Percentiles rank a stretch among this genome's conserved stretches.
Evolutionary conservation across 2,329 filamentous ascomycete genomes (phyloP).

Genomic region (Oidium heveae): DNA sequence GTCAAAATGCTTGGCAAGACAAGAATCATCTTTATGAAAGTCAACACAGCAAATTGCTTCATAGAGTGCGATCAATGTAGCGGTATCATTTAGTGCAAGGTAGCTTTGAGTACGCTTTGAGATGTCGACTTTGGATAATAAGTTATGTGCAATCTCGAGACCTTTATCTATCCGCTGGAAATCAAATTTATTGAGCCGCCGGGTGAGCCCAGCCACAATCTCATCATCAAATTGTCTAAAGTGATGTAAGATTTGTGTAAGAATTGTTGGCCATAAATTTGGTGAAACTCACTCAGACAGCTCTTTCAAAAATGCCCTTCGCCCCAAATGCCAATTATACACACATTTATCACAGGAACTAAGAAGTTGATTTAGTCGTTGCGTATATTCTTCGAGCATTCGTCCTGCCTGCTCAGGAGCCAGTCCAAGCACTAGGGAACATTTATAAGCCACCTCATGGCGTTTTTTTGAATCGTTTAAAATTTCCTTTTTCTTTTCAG

Average conservation of each 20-base stretch:
- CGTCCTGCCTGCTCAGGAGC: constrained; percentile 30
- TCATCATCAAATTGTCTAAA: constrained; percentile 19
- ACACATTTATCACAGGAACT: constrained; percentile 44
- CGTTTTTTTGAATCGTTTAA: constrained; percentile 30
- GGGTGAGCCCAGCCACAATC: constrained; percentile 24
- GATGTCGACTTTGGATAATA: constrained; percentile 18
- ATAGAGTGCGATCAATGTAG: constrained; percentile 57
- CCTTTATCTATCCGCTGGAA: constrained; percentile 34
- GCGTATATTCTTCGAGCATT: constrained; percentile 32
- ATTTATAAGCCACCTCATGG: constrained; percentile 37
- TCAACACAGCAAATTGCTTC: constrained; percentile 68
- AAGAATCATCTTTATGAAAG: constrained; percentile 30
- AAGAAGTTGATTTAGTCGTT: constrained; percentile 30
- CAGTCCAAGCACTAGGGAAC: constrained; percentile 43
- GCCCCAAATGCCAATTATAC: constrained; percentile 46
- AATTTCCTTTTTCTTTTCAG: constrained; percentile 24
- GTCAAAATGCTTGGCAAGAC: constrained; percentile 31
- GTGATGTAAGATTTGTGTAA: neutral
- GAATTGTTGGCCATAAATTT: constrained; percentile 1
- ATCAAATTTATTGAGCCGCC: constrained; percentile 33
- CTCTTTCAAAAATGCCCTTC: constrained; percentile 33
- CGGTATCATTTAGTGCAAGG: constrained; percentile 18
- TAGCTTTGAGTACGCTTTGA: constrained; percentile 9
- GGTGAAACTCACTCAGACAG: constrained; percentile 27
- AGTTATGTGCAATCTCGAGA: constrained; percentile 27